A percentile compares a stretch with the other conserved stretches of the same genome.
phyloP scores from a whole-genome alignment of 768 basidiomycete genomes.

The Clitopilus hobsonii region DNA sequence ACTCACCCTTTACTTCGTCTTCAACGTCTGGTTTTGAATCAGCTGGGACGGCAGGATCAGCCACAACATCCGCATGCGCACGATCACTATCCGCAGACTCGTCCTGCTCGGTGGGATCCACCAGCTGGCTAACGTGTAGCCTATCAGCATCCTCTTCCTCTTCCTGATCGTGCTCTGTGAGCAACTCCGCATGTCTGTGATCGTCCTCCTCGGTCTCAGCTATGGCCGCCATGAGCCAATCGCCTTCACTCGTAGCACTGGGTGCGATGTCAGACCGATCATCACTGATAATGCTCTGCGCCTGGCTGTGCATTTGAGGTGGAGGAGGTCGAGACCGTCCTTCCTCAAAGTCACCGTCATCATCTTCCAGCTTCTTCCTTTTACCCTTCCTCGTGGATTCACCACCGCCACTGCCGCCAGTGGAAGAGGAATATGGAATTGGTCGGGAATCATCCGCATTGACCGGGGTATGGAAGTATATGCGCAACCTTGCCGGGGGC shows the following conservation, averaged over 20 bases:
- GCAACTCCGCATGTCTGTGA: constrained; percentile 34
- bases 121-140: constrained; percentile 37
- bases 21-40: constrained; percentile 24
- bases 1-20: constrained; percentile 50
- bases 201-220: constrained; percentile 63
- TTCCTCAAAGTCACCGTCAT: constrained; percentile 77
- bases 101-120: constrained; percentile 31
- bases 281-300: constrained; percentile 37
- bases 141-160: constrained; percentile 42
- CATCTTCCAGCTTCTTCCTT: constrained; percentile 86
- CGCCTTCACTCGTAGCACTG: constrained; percentile 68
- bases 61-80: not conserved
- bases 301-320: constrained; percentile 40
- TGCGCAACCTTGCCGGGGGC: constrained; percentile 70
- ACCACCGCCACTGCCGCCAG: constrained; percentile 42
- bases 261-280: constrained; percentile 55
- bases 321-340: constrained; percentile 65
- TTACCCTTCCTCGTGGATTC: constrained; percentile 70
- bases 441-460: constrained; percentile 76
- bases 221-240: constrained; percentile 90
- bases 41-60: not conserved
- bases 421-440: constrained; percentile 57
- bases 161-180: constrained; percentile 26
- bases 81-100: constrained; percentile 14
- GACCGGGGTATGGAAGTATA: constrained; percentile 90